Evolutionary conservation across 495 filamentous ascomycete genomes (phyloP).

Genomic region (Chaetomium fimeti): DNA sequence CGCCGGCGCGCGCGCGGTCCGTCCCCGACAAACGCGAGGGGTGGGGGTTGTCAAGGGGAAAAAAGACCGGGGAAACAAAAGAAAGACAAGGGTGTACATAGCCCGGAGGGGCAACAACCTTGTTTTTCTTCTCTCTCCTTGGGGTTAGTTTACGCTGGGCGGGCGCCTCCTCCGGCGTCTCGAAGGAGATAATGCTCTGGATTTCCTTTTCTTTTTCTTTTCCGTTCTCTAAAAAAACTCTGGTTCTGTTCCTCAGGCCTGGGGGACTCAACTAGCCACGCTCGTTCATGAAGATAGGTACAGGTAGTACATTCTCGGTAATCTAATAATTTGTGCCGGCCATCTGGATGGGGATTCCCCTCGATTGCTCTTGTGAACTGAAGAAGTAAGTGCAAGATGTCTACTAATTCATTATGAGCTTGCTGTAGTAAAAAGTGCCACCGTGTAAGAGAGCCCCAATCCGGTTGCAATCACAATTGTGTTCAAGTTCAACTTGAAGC

Average conservation of each 20-base stretch:
- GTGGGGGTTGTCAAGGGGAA: background rate
- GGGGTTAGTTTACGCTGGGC: background rate
- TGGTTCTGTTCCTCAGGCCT: constrained; percentile 18
- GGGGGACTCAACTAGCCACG: constrained; percentile 11
- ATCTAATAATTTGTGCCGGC: constrained; percentile 15
- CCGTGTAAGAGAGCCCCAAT: background rate
- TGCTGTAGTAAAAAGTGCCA: background rate
- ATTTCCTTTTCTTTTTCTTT: background rate
- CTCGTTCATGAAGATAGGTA: constrained; percentile 11
- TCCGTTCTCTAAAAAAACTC: background rate
- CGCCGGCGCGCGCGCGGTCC: background rate
- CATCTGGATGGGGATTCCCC: background rate
- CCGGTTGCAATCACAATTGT: no score
- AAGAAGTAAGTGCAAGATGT: no score
- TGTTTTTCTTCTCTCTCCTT: background rate
- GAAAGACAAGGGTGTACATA: background rate
- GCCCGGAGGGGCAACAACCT: background rate
- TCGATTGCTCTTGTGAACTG: background rate
- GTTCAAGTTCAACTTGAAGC: no score
- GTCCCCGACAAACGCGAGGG: background rate
- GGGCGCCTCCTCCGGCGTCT: background rate
- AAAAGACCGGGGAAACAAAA: background rate
- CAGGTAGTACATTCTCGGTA: constrained; percentile 9
- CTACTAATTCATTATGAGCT: background rate
- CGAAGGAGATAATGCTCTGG: background rate